These are phyloP conservation scores for Neurospora hispaniola DNA, from an alignment of 495 filamentous ascomycete genomes.

Conservation along the genomic window DNA sequence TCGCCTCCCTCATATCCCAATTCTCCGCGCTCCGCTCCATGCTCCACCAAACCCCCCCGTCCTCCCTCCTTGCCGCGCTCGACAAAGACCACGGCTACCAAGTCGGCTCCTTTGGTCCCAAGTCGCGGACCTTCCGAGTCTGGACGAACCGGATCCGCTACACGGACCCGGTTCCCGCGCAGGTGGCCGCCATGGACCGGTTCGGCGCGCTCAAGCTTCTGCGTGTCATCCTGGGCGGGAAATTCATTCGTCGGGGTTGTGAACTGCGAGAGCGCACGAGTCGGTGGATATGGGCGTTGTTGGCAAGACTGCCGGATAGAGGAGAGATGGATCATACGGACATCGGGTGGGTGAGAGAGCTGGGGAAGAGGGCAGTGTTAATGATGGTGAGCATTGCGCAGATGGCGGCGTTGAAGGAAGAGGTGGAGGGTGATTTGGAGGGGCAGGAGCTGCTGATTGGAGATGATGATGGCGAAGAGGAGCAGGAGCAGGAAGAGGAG, in stretches of 20 bases:
- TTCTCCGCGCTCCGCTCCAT: slow-evolving; percentile 49
- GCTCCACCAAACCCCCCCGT: slow-evolving; percentile 45
- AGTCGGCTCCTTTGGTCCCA: slow-evolving; percentile 35
- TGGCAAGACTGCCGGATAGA: slow-evolving; percentile 45
- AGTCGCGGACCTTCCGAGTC: slow-evolving; percentile 36
- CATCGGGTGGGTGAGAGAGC: slow-evolving; percentile 45
- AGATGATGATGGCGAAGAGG: slow-evolving; percentile 21
- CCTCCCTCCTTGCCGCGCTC: slow-evolving; percentile 36
- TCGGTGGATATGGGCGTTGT: slow-evolving; percentile 52
- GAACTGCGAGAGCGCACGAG: slow-evolving; percentile 39
- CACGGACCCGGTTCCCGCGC: slow-evolving; percentile 53
- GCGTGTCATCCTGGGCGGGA: slow-evolving; percentile 31
- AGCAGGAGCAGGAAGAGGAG: slow-evolving; percentile 24
- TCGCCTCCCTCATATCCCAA: slow-evolving; percentile 47
- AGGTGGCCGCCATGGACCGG: slow-evolving; percentile 59
- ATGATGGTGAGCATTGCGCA: slow-evolving; percentile 42
- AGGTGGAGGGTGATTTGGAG: slow-evolving; percentile 21
- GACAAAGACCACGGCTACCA: slow-evolving; percentile 47
- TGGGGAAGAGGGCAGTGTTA: slow-evolving; percentile 48
- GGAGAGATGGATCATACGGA: slow-evolving; percentile 48
- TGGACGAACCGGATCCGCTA: slow-evolving; percentile 37
- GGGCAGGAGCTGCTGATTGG: slow-evolving; percentile 8
- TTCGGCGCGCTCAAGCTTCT: slow-evolving; percentile 47
- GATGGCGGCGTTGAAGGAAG: slow-evolving; percentile 29
- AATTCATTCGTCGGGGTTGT: slow-evolving; percentile 35